Evolutionary conservation across 208 protist species (phyloP).

Genomic region (Wallacemonas sp.): DNA sequence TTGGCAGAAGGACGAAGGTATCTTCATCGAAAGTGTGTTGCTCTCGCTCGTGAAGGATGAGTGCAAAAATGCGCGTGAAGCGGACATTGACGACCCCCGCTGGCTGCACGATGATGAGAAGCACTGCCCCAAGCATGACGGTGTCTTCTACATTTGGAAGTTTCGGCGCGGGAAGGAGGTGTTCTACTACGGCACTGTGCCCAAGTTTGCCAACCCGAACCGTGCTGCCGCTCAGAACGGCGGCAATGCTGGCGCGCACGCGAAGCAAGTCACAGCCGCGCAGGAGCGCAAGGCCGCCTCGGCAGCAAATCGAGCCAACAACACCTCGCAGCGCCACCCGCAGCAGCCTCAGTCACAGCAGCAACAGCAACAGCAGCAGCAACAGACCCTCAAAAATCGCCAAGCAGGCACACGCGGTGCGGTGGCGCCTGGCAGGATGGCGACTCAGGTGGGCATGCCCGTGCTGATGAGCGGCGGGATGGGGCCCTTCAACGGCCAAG

Average conservation of each 20-base stretch:
- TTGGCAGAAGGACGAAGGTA: constrained; percentile 40
- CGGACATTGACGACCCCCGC: constrained; percentile 38
- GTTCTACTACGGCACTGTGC: constrained; percentile 74
- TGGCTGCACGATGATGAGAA: constrained; percentile 42
- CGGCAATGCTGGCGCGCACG: too few species aligned
- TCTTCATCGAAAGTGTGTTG: constrained; percentile 61
- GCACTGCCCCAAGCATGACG: constrained; percentile 37
- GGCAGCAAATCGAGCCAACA: too few species aligned
- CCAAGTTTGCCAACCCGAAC: constrained; percentile 65
- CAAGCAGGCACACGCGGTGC: too few species aligned
- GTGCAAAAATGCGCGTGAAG: constrained; percentile 66
- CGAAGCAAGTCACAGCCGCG: too few species aligned
- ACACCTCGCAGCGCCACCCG: too few species aligned
- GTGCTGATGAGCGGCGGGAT: too few species aligned
- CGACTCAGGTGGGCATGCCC: too few species aligned
- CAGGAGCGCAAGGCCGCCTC: too few species aligned
- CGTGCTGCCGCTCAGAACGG: constrained; percentile 2
- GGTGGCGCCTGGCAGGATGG: too few species aligned
- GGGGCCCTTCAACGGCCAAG: too few species aligned
- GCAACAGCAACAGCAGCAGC: constrained; percentile 11
- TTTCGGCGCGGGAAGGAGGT: constrained; percentile 44
- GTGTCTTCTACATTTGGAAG: constrained; percentile 64
- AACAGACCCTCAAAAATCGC: not conserved
- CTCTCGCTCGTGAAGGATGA: constrained; percentile 70
- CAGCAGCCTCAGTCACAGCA: constrained; percentile 12